Evolutionary conservation across 164 flowering plant genomes (phyloP).

Genomic region (Amborella trichopoda): DNA sequence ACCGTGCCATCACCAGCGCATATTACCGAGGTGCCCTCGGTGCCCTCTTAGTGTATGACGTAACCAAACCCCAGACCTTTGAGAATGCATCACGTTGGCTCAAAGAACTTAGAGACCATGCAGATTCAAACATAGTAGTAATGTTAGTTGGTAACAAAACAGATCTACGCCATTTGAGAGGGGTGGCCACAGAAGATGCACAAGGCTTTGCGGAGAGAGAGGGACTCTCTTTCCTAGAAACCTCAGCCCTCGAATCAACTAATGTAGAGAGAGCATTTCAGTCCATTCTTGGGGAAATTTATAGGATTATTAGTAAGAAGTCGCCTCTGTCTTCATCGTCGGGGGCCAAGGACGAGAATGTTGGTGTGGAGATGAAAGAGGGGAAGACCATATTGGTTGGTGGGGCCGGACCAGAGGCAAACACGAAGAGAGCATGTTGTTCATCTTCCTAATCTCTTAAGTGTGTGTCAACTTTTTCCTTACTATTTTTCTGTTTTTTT

Average conservation of each 20-base stretch:
- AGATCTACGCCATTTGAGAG: constrained; percentile 64
- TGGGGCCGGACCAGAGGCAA: constrained; percentile 17
- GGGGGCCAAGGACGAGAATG: constrained; percentile 14
- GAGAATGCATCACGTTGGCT: constrained; percentile 65
- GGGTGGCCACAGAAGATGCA: constrained; percentile 65
- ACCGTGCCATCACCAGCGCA: constrained; percentile 70
- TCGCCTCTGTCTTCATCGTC: constrained; percentile 15
- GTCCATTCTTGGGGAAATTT: constrained; percentile 46
- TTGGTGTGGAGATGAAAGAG: constrained; percentile 22
- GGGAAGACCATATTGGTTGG: constrained; percentile 28
- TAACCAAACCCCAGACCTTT: constrained; percentile 58
- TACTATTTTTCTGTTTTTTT: too few relatives aligned
- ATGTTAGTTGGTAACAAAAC: constrained; percentile 71
- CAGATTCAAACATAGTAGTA: constrained; percentile 56
- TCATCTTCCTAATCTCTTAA: constrained; percentile 21
- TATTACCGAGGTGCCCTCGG: constrained; percentile 72
- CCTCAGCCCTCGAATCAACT: constrained; percentile 67
- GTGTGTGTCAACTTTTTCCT: too few relatives aligned
- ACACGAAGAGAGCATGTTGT: constrained; percentile 29
- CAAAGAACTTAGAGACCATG: constrained; percentile 63
- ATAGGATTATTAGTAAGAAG: constrained; percentile 42
- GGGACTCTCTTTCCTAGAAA: constrained; percentile 64
- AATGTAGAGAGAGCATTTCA: constrained; percentile 68
- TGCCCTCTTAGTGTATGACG: constrained; percentile 63
- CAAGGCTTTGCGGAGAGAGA: constrained; percentile 63